A percentile compares a stretch with the other conserved stretches of the same genome.
phyloP scores from a whole-genome alignment of 495 filamentous ascomycete genomes.

The Evernia prunastri region DNA sequence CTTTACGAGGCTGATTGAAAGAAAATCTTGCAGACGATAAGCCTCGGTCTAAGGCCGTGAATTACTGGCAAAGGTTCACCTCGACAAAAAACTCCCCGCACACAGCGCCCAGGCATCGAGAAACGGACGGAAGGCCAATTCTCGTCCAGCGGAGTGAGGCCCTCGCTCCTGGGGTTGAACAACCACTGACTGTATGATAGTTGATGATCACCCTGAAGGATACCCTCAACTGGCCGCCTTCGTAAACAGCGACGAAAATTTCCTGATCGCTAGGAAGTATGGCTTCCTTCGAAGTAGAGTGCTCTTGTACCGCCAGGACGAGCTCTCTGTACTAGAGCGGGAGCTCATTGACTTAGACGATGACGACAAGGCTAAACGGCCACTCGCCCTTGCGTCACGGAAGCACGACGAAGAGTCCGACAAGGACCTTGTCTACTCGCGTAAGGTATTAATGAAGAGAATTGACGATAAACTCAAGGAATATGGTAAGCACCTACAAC shows the following conservation, averaged over 20 bases:
- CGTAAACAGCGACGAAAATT: slow-evolving; percentile 32
- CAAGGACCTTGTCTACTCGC: slow-evolving; percentile 20
- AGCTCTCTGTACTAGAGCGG: slow-evolving; percentile 31
- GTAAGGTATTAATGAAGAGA: slow-evolving; percentile 27
- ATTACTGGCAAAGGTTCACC: slow-evolving; percentile 2
- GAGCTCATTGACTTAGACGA: slow-evolving; percentile 30
- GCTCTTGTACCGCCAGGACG: slow-evolving; percentile 37
- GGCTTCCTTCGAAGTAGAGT: slow-evolving; percentile 34
- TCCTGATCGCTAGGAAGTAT: slow-evolving; percentile 35
- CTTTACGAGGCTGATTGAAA: neutral
- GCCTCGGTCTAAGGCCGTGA: slow-evolving; percentile 8
- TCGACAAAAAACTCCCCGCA: neutral
- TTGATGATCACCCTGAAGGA: slow-evolving; percentile 32
- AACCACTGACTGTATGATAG: slow-evolving; percentile 18
- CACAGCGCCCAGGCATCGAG: slow-evolving; percentile 12
- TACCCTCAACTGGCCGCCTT: slow-evolving; percentile 37
- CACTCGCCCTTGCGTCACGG: slow-evolving; percentile 19
- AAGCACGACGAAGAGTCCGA: slow-evolving; percentile 22
- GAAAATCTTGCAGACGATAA: neutral
- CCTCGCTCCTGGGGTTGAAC: neutral
- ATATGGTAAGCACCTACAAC: slow-evolving; percentile 30
- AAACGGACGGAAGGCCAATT: slow-evolving; percentile 19
- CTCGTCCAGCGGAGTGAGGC: slow-evolving; percentile 22
- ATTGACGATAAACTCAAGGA: slow-evolving; percentile 35
- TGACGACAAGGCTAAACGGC: slow-evolving; percentile 17